Percentiles rank a stretch among this genome's conserved stretches.
These are phyloP conservation scores for Aspergillus hiratsukae DNA, from an alignment of 2,329 filamentous ascomycete genomes.

Conservation along the genomic window DNA sequence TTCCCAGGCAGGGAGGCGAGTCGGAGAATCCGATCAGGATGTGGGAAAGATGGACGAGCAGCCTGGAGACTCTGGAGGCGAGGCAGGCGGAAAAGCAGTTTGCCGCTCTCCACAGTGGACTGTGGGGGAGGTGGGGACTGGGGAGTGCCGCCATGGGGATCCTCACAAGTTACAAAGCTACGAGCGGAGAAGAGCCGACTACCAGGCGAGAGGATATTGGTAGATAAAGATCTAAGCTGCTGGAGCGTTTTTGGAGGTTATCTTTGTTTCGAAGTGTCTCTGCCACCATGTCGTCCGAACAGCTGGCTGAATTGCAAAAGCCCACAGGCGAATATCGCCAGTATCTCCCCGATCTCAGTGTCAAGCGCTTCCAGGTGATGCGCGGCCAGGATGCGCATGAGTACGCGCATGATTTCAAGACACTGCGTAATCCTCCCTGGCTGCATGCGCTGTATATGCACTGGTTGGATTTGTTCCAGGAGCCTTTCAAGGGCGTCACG, in stretches of 20 bases:
- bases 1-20: too few relatives aligned
- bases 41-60: too few relatives aligned
- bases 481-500: conserved; percentile 69
- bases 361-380: conserved; percentile 60
- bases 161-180: too few relatives aligned
- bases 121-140: conserved; percentile 6
- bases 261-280: neutral
- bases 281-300: conserved; percentile 4
- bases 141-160: too few relatives aligned
- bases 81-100: conserved; percentile 9
- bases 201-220: neutral
- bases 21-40: too few relatives aligned
- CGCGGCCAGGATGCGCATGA: conserved; percentile 58
- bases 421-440: conserved; percentile 61
- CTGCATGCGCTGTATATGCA: conserved; percentile 57
- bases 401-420: conserved; percentile 59
- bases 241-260: neutral
- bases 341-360: conserved; percentile 59
- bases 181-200: too few relatives aligned
- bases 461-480: conserved; percentile 54
- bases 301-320: conserved; percentile 5
- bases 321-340: conserved; percentile 48
- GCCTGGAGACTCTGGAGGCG: too few relatives aligned
- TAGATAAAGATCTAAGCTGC: neutral
- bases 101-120: conserved; percentile 12